Evolutionary conservation across 805 yeast genomes (phyloP).

Genomic region (Nakazawaea peltata): DNA sequence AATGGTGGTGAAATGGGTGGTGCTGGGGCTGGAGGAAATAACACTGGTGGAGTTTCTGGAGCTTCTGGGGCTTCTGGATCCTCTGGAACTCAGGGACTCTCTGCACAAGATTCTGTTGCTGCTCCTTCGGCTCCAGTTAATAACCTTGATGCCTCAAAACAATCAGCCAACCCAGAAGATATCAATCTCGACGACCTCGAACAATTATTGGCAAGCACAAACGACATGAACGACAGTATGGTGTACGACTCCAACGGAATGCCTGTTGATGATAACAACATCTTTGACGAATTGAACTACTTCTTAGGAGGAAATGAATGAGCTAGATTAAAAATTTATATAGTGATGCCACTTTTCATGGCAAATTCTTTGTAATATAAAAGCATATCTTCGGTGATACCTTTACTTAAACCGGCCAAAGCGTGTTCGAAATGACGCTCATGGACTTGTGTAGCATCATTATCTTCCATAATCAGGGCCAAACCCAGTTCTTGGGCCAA

Average conservation of each 20-base stretch:
- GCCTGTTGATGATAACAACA: conserved; percentile 8
- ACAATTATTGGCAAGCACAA: conserved; percentile 9
- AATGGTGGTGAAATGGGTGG: not conserved
- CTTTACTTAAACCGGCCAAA: conserved; percentile 55
- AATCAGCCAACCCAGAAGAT: not conserved
- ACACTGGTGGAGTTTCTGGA: conserved; percentile 1
- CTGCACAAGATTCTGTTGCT: not conserved
- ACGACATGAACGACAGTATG: conserved; percentile 3
- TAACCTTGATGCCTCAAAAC: not conserved
- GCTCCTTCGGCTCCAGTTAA: not conserved
- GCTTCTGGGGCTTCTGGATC: not conserved
- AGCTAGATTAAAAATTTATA: not conserved
- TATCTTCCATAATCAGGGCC: conserved; percentile 81
- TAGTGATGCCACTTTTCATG: conserved; percentile 8
- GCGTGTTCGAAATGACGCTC: conserved; percentile 69
- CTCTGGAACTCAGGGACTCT: not conserved
- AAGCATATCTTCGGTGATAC: conserved; percentile 82
- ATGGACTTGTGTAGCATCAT: conserved; percentile 43
- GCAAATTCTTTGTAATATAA: conserved; percentile 60
- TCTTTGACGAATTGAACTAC: conserved; percentile 10
- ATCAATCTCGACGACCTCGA: conserved; percentile 9
- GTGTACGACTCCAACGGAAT: conserved; percentile 7
- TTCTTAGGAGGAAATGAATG: conserved; percentile 6
- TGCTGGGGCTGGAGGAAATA: conserved; percentile 11
- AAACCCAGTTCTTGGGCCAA: conserved; percentile 94